A percentile compares a stretch with the other conserved stretches of the same genome.
These are phyloP conservation scores for Pichia heedii DNA, from an alignment of 805 yeast genomes.

Conservation along the genomic window DNA sequence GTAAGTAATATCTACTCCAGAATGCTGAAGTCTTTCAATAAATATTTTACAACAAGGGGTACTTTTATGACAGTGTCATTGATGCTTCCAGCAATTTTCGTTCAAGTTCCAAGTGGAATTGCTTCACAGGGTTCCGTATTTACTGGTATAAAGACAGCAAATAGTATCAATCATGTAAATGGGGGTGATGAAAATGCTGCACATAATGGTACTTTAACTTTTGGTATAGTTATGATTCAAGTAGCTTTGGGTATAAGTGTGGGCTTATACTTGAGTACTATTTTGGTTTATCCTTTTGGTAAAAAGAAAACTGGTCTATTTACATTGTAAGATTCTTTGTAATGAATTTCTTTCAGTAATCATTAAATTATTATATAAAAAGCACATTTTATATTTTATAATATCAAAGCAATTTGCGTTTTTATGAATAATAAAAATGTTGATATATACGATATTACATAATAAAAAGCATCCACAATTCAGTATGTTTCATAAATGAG, in stretches of 20 bases:
- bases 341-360: neutral
- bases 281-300: conserved; percentile 87
- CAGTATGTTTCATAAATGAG: conserved; percentile 56
- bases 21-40: conserved; percentile 55
- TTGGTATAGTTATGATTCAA: conserved; percentile 84
- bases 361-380: too few relatives aligned
- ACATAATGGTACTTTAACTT: conserved; percentile 30
- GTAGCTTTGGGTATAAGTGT: conserved; percentile 92
- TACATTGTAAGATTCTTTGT: conserved; percentile 39
- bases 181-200: conserved; percentile 22
- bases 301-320: conserved; percentile 83
- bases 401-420: too few relatives aligned
- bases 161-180: conserved; percentile 43
- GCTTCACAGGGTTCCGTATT: conserved; percentile 83
- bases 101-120: conserved; percentile 90
- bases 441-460: too few relatives aligned
- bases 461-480: conserved; percentile 1
- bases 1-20: conserved; percentile 85
- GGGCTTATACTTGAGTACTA: conserved; percentile 84
- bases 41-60: conserved; percentile 17
- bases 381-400: too few relatives aligned
- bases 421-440: too few relatives aligned
- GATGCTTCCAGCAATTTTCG: conserved; percentile 92
- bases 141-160: conserved; percentile 72
- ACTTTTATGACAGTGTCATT: conserved; percentile 76